These are phyloP conservation scores for Torulaspora maleeae DNA, from an alignment of 805 yeast species.

Conservation along the genomic window DNA sequence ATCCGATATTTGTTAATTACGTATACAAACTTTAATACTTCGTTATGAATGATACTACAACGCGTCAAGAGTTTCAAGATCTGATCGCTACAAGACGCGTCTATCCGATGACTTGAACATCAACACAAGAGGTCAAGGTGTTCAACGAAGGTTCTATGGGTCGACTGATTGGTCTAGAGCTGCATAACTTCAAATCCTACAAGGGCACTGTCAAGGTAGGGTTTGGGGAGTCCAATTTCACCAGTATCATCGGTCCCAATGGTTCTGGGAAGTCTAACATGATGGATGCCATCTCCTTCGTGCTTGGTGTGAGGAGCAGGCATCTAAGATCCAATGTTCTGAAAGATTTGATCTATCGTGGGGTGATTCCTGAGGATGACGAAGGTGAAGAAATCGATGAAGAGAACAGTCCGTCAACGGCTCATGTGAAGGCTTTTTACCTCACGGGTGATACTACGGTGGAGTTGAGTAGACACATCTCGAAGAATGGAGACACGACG, in stretches of 20 bases:
- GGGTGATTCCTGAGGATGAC: conserved; percentile 36
- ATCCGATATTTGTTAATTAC: not conserved
- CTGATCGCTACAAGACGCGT: conserved; percentile 4
- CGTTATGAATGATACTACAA: not conserved
- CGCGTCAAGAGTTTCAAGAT: conserved; percentile 4
- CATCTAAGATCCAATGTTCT: conserved; percentile 72
- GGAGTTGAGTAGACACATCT: conserved; percentile 59
- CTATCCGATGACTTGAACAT: not conserved
- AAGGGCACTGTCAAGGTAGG: conserved; percentile 71
- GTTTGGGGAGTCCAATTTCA: conserved; percentile 77
- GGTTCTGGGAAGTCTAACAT: conserved; percentile 97
- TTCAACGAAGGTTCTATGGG: conserved; percentile 54
- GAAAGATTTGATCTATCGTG: conserved; percentile 78
- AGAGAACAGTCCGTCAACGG: conserved; percentile 36
- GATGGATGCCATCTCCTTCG: conserved; percentile 97
- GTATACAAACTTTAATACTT: not conserved
- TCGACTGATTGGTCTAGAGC: conserved; percentile 68
- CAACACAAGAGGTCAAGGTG: not conserved
- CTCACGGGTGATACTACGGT: conserved; percentile 55
- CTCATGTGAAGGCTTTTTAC: conserved; percentile 76
- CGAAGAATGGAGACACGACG: conserved; percentile 55
- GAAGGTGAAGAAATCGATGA: conserved; percentile 25
- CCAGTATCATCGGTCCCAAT: conserved; percentile 95
- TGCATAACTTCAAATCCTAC: conserved; percentile 88
- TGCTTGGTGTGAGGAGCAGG: conserved; percentile 72